Base-by-base conservation (phyloP, 2,329 filamentous ascomycete species). In the Aspergillus candidus region DNA sequence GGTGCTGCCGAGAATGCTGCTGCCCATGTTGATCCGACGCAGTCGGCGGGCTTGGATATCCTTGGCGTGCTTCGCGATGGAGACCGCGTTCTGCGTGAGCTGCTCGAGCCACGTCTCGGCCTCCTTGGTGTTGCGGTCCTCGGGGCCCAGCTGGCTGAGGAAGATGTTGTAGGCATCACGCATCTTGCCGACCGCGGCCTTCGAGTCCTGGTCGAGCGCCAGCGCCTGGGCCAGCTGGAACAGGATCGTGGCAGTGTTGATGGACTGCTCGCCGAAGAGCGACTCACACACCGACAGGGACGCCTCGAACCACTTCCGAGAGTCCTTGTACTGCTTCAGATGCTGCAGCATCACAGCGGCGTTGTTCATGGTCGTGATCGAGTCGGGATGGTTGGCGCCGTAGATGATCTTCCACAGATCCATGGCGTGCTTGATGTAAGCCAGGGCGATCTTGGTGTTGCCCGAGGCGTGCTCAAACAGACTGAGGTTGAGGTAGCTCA, bases 331-430 rank as follows among this genome's bases (percentile, higher is more conserved):
- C 49, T 86, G 83, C 75, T 97, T 95, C 57, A 96, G 79, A 44
- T 89, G 84, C 70, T 98, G 93, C 46, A 98, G 81, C 93, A 98
- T 98, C 48, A 98, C 93, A 6, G 93, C 93, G 14, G 88, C 91
- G 61, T 98, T 98, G 78, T 97, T 98, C 70, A 97, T 85, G 12
- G 93, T 97, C 7, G 94, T 98, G 69, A 98, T 96, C 7, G 89
- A 94, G 70, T 98, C 93, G 3, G 93, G 93, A 69, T 98, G 93
- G 58, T 88, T 86, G 27, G 84, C 75, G 29, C 93, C 93, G 63
- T 96, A 98, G 58, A 97, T 91, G 58, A 97, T 80, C 74, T 95
- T 96, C 91, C 91, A 97, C 50, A 98, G 76, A 63, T 93, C 84
- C 54, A 98, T 79, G 6, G 93, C 93, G 65, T 98, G 93, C 65